Evolutionary conservation across 2,329 filamentous ascomycete species (phyloP), one percentile per base, ranked within the genome.

Genomic region (Talaromyces sp.): DNA sequence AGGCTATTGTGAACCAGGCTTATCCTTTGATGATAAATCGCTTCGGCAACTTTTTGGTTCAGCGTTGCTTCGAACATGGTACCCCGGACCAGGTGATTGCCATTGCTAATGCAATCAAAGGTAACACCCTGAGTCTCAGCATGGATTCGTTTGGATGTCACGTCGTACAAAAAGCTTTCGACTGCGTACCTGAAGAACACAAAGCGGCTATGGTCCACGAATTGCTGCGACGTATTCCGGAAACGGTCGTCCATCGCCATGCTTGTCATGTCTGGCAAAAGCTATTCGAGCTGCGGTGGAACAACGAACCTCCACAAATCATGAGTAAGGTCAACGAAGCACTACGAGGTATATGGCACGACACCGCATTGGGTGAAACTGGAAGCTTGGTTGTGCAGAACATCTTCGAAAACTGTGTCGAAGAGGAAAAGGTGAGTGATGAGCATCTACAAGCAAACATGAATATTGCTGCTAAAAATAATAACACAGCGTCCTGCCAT

Each of bases 201-300:
- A 99, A 99, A 78, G 91, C 92, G 13, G 89, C 95, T 72, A 98
- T 99, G 93, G 95, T 99, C n/a, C 91, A 96, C 72, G 95, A 99
- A 73, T 83, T 99, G 27, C 86, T 99, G 61, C 91, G 92, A 63
- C 89, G 92, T 59, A 99, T 99, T 65, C 95, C 93, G 0, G 93
- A 99, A 77, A 99, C 95, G 2, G 93, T 99, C 65, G 95, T 99
- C 71, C 96, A 99, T 77, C 90, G 96, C 67, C 99, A 99, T 77
- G 95, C 95, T 62, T 99, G 95, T 71, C 95, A 99, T 75, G 95
- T 99, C 64, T 99, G 95, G 95, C 95, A 99, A 80, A 99, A 99
- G 81, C 85, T 99, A 29, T 99, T 99, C 74, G 95, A 99, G 76
- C 85, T 99, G 67, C 89, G 95, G 70, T 99, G 95, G 95, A 91